phyloP scores from a whole-genome alignment of 1,284 basidiomycete genomes.

The Psilocybe mexicana region DNA sequence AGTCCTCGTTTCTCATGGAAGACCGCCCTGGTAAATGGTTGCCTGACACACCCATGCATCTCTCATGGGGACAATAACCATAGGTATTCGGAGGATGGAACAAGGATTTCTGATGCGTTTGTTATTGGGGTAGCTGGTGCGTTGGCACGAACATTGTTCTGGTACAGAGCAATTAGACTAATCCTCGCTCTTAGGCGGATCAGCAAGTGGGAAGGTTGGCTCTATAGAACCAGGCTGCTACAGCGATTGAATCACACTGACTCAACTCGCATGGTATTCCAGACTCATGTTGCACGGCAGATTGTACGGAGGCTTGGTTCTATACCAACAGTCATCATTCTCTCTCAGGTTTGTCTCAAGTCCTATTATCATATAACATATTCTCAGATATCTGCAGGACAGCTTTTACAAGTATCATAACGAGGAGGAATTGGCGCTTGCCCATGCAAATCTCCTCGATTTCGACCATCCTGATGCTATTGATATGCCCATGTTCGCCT shows the following conservation, averaged over 20 bases:
- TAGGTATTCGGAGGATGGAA: conserved; percentile 79
- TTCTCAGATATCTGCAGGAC: conserved; percentile 54
- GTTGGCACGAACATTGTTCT: conserved; percentile 7
- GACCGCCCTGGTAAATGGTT: conserved; percentile 68
- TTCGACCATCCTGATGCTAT: conserved; percentile 95
- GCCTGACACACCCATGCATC: background rate
- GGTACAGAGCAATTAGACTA: background rate
- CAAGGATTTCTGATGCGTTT: conserved; percentile 74
- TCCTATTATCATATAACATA: background rate
- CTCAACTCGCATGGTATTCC: background rate
- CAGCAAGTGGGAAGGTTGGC: conserved; percentile 88
- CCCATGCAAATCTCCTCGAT: conserved; percentile 85
- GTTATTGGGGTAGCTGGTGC: conserved; percentile 92
- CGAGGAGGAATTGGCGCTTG: conserved; percentile 76
- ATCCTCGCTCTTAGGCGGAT: conserved; percentile 61
- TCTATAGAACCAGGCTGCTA: background rate
- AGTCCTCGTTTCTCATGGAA: conserved; percentile 79
- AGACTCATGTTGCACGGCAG: conserved; percentile 92
- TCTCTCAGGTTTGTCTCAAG: conserved; percentile 66
- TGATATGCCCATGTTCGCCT: conserved; percentile 85
- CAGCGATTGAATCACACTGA: background rate
- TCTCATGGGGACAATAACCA: background rate
- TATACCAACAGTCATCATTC: conserved; percentile 86
- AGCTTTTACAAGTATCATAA: conserved; percentile 89
- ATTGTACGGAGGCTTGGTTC: conserved; percentile 82